Base-by-base conservation (phyloP, 139 green algal genomes). In the Coccomyxa sp. region DNA sequence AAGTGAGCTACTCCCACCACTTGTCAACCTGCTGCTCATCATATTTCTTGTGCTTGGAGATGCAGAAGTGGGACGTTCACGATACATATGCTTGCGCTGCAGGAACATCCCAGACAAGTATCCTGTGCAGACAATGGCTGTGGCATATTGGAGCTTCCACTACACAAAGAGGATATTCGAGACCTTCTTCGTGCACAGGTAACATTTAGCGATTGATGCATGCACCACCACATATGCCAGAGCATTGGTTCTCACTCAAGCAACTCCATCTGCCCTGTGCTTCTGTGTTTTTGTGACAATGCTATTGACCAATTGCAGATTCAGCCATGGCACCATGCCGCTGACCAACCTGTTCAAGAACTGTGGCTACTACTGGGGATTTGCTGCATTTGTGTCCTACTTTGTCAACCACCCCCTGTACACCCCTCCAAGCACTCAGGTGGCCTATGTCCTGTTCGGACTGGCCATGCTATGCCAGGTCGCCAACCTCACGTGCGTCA, bases 391-490 rank as follows among this genome's bases (percentile, higher is more conserved):
- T 81, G 92, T 99, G 31, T 92, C 91, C 25, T 99, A 99, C 91
- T 99, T 99, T 76, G 88, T 98, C 81, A 99, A 99, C 90, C 97
- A 99, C 91, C 97, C 97, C 28, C 83, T 91, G 75, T 99, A 99
- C 94, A 99, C 95, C 7, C 11, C 91, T 13, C 93, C 95, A 1
- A 81, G 85, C n/a, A 58, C 87, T 27, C 67, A 32, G 14, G 74
- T 82, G 17, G 79, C 84, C 13, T 85, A 66, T 71, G 82, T 90
- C 59, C 82, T 82, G 0, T 86, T 97, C 27, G 87, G 63, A 7
- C 28, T 92, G 58, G 92, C 89, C 18, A 45, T 96, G 75, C 12
- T 93, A 12, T 94, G 88, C 86, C 93, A 98, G 91, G 58, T 92
- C 10, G 82, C 83, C 80, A 98, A 98, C 87, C 86, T 94, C 38